A percentile compares a stretch with the other conserved stretches of the same genome.
These are phyloP conservation scores for Phytophthora foliorum DNA, from an alignment of 352 stramenopile species.

Conservation along the genomic window DNA sequence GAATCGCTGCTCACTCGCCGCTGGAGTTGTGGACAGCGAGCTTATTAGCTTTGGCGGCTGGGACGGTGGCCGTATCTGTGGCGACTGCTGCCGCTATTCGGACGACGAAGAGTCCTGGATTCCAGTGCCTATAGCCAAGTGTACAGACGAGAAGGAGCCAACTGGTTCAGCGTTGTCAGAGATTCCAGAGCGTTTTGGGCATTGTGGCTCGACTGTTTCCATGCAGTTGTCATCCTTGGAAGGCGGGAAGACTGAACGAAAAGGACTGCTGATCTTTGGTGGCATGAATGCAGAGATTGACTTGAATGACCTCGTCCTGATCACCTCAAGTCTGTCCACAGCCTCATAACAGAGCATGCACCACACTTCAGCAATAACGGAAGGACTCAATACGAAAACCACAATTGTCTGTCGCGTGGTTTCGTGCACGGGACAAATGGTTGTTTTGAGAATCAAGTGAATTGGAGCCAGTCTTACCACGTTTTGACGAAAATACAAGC, in stretches of 20 bases:
- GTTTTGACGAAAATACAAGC: no score
- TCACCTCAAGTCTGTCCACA: slow-evolving; percentile 8
- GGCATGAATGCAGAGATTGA: slow-evolving; percentile 64
- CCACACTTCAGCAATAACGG: not conserved
- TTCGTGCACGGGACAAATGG: no score
- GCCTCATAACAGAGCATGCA: not conserved
- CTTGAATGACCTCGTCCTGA: slow-evolving; percentile 51
- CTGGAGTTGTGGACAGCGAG: slow-evolving; percentile 33
- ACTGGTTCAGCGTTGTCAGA: not conserved
- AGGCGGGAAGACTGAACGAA: slow-evolving; percentile 12
- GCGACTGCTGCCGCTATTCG: slow-evolving; percentile 56
- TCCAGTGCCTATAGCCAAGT: not conserved
- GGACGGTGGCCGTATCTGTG: slow-evolving; percentile 53
- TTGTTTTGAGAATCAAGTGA: no score
- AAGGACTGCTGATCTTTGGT: slow-evolving; percentile 62
- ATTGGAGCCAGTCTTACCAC: no score
- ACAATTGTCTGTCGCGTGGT: no score
- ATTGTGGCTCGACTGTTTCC: slow-evolving; percentile 45
- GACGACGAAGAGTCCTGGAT: slow-evolving; percentile 63
- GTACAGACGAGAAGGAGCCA: slow-evolving; percentile 5
- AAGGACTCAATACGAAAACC: not conserved
- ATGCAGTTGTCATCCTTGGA: not conserved
- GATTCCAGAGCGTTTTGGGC: slow-evolving; percentile 53
- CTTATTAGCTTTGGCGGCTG: slow-evolving; percentile 69
- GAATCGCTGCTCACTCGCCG: slow-evolving; percentile 60